Percentiles rank a stretch among this genome's conserved stretches.
phyloP scores from a whole-genome alignment of 768 basidiomycete genomes.

The Russula earlei region DNA sequence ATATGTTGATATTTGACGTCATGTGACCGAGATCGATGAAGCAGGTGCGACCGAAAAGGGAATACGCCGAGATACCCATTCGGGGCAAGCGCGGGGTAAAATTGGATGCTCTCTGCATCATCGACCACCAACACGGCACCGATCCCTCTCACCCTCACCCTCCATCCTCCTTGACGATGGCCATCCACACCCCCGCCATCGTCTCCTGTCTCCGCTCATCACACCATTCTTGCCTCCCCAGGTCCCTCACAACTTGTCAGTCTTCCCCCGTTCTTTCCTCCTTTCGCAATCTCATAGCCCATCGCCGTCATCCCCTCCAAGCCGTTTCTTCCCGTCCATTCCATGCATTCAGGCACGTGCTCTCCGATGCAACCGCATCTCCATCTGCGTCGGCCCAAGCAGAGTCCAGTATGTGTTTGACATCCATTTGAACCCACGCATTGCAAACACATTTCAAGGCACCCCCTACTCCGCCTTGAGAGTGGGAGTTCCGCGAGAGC shows the following conservation, averaged over 20 bases:
- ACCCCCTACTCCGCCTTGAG: slow-evolving; percentile 62
- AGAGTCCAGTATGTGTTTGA: slow-evolving; percentile 11
- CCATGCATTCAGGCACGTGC: slow-evolving; percentile 8
- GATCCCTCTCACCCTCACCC: background rate
- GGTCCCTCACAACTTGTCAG: background rate
- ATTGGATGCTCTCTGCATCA: too few species aligned
- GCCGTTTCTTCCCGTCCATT: slow-evolving; percentile 1
- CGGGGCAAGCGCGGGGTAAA: slow-evolving; percentile 17
- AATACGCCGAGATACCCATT: background rate
- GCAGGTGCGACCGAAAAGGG: background rate
- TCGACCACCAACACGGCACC: slow-evolving; percentile 8
- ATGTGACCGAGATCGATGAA: slow-evolving; percentile 13
- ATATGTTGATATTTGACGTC: background rate
- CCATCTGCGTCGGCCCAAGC: background rate
- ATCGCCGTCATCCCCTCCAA: background rate
- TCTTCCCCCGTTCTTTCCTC: too few species aligned
- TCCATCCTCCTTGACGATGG: slow-evolving; percentile 14
- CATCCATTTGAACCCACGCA: background rate
- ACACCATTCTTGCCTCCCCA: background rate
- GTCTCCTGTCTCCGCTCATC: slow-evolving; percentile 1
- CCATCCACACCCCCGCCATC: slow-evolving; percentile 6
- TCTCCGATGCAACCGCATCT: background rate
- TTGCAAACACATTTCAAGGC: slow-evolving; percentile 26
- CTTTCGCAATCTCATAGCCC: background rate
- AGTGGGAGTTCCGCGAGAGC: slow-evolving; percentile 71